Evolutionary conservation across 441 rosid species (phyloP).

Genomic region (Biscutella auriculata): DNA sequence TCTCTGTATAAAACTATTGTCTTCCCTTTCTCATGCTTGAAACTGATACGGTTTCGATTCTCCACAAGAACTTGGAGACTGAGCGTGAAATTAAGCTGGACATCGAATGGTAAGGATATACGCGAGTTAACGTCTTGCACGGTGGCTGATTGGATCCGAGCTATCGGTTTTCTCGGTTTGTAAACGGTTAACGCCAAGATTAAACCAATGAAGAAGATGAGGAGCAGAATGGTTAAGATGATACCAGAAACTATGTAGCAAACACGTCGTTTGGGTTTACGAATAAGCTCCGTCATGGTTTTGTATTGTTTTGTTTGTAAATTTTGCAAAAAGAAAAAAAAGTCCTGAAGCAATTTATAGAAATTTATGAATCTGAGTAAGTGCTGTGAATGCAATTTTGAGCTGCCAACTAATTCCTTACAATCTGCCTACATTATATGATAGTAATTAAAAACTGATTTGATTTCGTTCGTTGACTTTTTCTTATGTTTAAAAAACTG

Average conservation of each 20-base stretch:
- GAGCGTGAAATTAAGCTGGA: constrained; percentile 39
- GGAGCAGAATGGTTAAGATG: constrained; percentile 5
- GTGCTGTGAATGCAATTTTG: not conserved
- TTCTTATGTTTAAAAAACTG: not conserved
- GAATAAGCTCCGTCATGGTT: not conserved
- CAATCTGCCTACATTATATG: not conserved
- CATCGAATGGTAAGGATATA: constrained; percentile 27
- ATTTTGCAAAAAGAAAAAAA: too few species aligned
- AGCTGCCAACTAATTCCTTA: constrained; percentile 16
- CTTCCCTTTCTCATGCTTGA: constrained; percentile 40
- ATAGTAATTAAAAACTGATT: not conserved
- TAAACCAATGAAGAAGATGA: constrained; percentile 17
- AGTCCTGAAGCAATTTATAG: not conserved
- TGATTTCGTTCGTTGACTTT: not conserved
- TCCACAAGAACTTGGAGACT: constrained; percentile 27
- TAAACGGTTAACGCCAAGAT: constrained; percentile 38
- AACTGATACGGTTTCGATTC: constrained; percentile 36
- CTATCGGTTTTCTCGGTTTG: constrained; percentile 30
- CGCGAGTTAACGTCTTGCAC: constrained; percentile 33
- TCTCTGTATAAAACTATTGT: constrained; percentile 27
- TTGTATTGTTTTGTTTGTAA: too few species aligned
- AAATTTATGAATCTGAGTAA: not conserved
- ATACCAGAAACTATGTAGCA: constrained; percentile 7
- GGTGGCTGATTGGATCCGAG: constrained; percentile 28
- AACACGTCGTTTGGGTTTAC: not conserved